A percentile compares a stretch with the other conserved stretches of the same genome.
phyloP scores from a whole-genome alignment of 1,139 yeast species.

The Kodamaea ohmeri region DNA sequence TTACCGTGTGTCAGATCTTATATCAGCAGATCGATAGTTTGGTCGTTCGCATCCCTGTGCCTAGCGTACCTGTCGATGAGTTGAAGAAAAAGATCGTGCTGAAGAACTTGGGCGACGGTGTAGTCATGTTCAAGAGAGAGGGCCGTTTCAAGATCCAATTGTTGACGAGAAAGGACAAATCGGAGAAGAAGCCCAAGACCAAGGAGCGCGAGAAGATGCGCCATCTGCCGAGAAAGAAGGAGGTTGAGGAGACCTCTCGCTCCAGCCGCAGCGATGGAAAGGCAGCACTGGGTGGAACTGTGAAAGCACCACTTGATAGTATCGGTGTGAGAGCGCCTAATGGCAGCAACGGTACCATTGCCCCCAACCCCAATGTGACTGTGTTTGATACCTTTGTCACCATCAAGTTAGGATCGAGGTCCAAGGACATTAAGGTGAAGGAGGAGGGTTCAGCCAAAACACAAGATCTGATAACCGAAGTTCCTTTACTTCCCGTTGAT shows the following conservation, averaged over 20 bases:
- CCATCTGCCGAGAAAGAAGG: not conserved
- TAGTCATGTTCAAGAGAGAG: slow-evolving; percentile 41
- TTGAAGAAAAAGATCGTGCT: slow-evolving; percentile 59
- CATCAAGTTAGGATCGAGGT: not conserved
- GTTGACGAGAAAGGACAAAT: slow-evolving; percentile 12
- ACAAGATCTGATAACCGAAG: too few relatives aligned
- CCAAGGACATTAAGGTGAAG: not conserved
- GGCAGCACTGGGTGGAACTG: not conserved
- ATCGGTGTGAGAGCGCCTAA: too few relatives aligned
- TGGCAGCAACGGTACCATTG: too few relatives aligned
- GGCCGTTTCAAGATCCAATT: slow-evolving; percentile 47
- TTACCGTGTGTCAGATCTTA: slow-evolving; percentile 64
- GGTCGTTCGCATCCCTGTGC: slow-evolving; percentile 60
- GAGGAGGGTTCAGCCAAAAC: not conserved
- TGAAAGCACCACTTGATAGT: too few relatives aligned
- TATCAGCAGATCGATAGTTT: slow-evolving; percentile 63
- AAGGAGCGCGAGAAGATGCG: not conserved
- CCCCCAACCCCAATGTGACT: not conserved
- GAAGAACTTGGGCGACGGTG: slow-evolving; percentile 47
- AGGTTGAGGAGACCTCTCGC: not conserved
- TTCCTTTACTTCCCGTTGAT: not conserved
- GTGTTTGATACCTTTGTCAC: slow-evolving; percentile 5
- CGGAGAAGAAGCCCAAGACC: slow-evolving; percentile 1
- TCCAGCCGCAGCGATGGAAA: too few relatives aligned
- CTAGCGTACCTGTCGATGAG: slow-evolving; percentile 51